These are phyloP conservation scores for Raphanus hybrid DNA, from an alignment of 441 rosid species.

Conservation along the genomic window DNA sequence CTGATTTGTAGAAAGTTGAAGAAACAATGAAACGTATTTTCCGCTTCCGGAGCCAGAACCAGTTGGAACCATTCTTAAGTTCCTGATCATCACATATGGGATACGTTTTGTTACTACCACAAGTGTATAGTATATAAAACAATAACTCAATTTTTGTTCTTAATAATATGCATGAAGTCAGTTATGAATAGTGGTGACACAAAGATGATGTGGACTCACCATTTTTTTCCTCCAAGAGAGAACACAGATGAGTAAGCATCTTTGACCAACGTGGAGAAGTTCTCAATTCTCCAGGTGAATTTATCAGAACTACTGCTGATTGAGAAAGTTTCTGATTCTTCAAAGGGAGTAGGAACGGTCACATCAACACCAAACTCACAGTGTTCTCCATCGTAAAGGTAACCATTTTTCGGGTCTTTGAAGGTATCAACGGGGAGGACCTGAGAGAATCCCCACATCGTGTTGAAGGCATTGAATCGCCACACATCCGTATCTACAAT, in stretches of 20 bases:
- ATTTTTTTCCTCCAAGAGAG: not conserved
- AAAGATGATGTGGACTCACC: not conserved
- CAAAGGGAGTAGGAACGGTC: not conserved
- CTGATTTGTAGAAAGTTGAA: not conserved
- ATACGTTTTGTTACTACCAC: not conserved
- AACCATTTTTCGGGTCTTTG: not conserved
- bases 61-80: not conserved
- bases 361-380: slow-evolving; percentile 1
- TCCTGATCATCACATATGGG: not conserved
- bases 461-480: not conserved
- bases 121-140: not conserved
- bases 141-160: not conserved
- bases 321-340: not conserved
- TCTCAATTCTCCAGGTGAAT: not conserved
- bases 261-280: not conserved
- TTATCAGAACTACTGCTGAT: not conserved
- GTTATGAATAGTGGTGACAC: not conserved
- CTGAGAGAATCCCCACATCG: not conserved
- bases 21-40: not conserved
- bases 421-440: not conserved
- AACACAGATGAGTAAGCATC: not conserved
- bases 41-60: not conserved
- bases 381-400: not conserved
- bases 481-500: not conserved
- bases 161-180: not conserved